Evolutionary conservation across 2,329 filamentous ascomycete genomes (phyloP), one percentile per base, ranked within the genome.

Genomic region (Seiridium cupressi): DNA sequence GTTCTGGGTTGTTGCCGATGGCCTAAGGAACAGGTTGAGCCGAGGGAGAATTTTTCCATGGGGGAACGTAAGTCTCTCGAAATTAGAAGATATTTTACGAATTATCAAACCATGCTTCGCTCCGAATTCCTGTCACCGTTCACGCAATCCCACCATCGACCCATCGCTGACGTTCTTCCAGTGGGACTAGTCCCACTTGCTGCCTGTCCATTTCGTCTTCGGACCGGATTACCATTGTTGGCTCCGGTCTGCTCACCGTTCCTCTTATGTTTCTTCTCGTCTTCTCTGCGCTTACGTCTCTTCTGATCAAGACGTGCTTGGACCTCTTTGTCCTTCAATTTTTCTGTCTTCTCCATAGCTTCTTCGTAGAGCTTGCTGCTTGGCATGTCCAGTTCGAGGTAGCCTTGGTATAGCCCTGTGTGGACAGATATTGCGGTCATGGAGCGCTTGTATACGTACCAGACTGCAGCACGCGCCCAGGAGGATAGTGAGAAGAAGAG

Each of bases 401-500:
- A 58, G 3, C 8, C 6, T 34, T 51, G 32, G 35, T 49, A 58
- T 1, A 58, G 46, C 2, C 46, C 35, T 2, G 44, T 31, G 2
- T 31, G 44, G 13, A 48, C 55, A 9, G 13, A 40, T 11, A 58
- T 10, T 13, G 44, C 31, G 7, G 35, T 26, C 11, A 31, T 13
- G 13, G 32, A 13, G 10, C 35, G 32, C 32, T 51, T 58, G 55
- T 49, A 57, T 2, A 51, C 5, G 40, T 59, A 62, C 8, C 61
- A 66, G 35, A 66, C 44, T 1, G 38, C 38, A 8, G 62, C 58
- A 1, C 62, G 62, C 8, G 59, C 59, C 65, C 64, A 65, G 1
- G 13, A 35, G 7, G 55, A 57, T 46, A 71, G 70, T 0, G 69
- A 69, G 35, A 69, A 59, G 4, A 69, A 10, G 11, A 71, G 61